Evolutionary conservation across 2,329 filamentous ascomycete species (phyloP), one percentile per base, ranked within the genome.

Genomic region (Mariannaea elegans): DNA sequence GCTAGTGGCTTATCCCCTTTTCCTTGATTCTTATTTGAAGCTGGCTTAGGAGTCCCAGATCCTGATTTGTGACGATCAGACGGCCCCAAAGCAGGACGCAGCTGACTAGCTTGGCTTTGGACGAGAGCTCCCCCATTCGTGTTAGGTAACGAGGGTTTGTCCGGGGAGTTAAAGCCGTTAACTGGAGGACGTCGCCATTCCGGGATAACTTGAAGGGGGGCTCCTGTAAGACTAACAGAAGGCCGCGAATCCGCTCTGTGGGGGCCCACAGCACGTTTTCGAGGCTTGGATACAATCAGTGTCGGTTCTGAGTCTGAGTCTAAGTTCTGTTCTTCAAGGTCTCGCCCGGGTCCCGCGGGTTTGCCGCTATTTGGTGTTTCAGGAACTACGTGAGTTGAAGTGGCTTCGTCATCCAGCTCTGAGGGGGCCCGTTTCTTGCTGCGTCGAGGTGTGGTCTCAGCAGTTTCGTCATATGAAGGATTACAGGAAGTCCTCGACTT

Each of bases 401-500:
- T 39, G 31, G 38, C 45, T 21, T 54, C 14, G 6, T 69, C 59
- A 23, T 61, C 49, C 10, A 52, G 31, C 38, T 65, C 59, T 1
- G 61, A 54, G 7, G 13, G 36, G 10, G 49, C 45, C 18, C 54
- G 53, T 27, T 62, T 66, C 39, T 48, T 65, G 19, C 59, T 62
- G 23, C 63, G 67, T 13, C 62, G 68, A 23, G 52, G 49, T 19
- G 61, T 56, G 5, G 58, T 52, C 16, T 59, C 51, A 8, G 62
- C 29, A 18, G 46, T 55, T 32, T 61, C 55, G 14, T 74, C 75
- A 18, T 68, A 75, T 18, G 68, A 72, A 2, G 84, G 80, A 64
- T 88, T 88, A 67, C 85, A 88, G 13, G 77, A 19, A 3, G 82
- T 82, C 59, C 77, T 77, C 1, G 85, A 83, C 65, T 86, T 87